Evolutionary conservation across 352 stramenopile genomes (phyloP), one percentile per base, ranked within the genome.

Genomic region (Phytophthora capsici): DNA sequence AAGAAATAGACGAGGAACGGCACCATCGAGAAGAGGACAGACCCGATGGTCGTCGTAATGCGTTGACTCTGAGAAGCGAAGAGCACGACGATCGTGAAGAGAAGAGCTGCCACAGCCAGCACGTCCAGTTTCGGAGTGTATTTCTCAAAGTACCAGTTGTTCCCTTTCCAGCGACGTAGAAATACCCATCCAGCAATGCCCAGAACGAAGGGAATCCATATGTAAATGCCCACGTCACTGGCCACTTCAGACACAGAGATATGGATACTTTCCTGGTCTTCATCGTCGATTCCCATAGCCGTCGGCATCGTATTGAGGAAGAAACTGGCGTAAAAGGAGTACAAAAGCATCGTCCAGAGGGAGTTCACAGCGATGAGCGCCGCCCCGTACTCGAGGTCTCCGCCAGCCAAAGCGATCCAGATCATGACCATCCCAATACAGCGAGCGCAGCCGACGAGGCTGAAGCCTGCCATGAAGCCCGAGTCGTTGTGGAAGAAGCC

Each of bases 361-460:
- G 85, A 84, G 67, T 94, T 94, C 47, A 93, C 49, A 2, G 80
- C 80, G 34, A 93, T 79, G 65, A 93, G 84, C 26, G 82, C 77
- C 0, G 86, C 76, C 16, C 84, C 86, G 57, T 89, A 89, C 54
- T 88, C 82, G 32, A 82, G 62, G 59, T 94, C 79, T 1, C 84
- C 84, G 2, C 68, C 66, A 20, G 84, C 82, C 12, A 94, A 63
- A 25, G 63, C 69, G 62, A 87, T 89, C 86, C 84, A 94, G 57
- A 94, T 86, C 68, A 94, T 86, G 55, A 93, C 86, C 86, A 94
- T 94, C 17, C 78, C 84, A 37, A 90, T 94, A 59, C 82, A 94
- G 8, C 84, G 76, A 41, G 82, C 69, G 48, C 82, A 90, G 1
- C 86, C 86, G 3, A 94, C 77, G 56, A 93, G 72, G 37, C 77